Conservation (phyloP, 352 stramenopile genomes). For the Globisporangium orthogonon region DNA sequence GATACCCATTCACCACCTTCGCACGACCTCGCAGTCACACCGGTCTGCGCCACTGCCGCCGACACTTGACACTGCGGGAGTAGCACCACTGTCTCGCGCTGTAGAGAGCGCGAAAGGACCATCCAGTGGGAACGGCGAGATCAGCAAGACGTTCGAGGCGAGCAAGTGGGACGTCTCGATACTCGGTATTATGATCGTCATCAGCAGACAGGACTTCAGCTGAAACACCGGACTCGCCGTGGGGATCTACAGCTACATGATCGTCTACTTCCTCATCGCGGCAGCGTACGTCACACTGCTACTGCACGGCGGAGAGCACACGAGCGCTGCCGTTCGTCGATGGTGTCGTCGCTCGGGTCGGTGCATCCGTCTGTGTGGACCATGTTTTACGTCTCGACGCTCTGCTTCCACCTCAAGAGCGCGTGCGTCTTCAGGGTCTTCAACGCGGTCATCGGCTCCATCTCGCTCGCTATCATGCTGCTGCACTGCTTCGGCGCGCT, state of each 20-base stretch:
- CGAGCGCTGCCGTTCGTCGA: constrained; percentile 25
- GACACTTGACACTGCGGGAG: no score
- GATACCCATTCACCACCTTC: no score
- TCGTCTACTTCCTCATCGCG: constrained; percentile 18
- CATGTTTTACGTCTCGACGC: constrained; percentile 17
- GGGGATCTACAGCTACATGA: constrained; percentile 19
- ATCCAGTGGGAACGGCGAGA: no score
- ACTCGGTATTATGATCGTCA: constrained; percentile 24
- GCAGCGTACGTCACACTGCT: constrained; percentile 21
- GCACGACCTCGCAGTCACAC: no score
- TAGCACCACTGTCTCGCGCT: no score
- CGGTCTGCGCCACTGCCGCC: no score
- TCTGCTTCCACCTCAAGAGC: constrained; percentile 17
- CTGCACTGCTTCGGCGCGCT: constrained; percentile 25
- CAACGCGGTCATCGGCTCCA: constrained; percentile 21
- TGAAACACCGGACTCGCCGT: constrained; percentile 25
- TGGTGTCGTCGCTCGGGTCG: constrained; percentile 15
- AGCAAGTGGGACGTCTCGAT: constrained; percentile 37
- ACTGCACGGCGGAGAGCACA: constrained; percentile 25
- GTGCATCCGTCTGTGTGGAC: constrained; percentile 15
- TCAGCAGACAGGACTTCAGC: constrained; percentile 30
- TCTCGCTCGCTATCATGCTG: constrained; percentile 24
- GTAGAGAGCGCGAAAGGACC: no score
- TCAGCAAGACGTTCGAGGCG: no score
- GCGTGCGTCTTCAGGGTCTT: constrained; percentile 26